Percentiles rank a stretch among this genome's conserved stretches.
phyloP scores from a whole-genome alignment of 306 rosid genomes.

The Albizia julibrissin region DNA sequence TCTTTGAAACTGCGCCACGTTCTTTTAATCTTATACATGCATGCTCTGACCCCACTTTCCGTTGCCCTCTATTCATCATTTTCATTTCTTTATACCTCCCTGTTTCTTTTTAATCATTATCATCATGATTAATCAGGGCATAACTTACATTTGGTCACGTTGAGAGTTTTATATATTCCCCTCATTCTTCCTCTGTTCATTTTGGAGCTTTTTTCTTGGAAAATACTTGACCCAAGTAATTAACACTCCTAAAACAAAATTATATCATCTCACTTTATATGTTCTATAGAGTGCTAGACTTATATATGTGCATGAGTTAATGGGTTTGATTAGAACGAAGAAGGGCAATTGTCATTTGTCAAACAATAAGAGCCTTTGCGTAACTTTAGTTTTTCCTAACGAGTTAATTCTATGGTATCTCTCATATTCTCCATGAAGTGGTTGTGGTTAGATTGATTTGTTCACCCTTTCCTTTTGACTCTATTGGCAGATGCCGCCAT shows the following conservation, averaged over 20 bases:
- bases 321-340: constrained; percentile 16
- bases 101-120: not conserved
- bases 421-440: constrained; percentile 42
- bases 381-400: constrained; percentile 5
- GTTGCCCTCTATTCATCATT: not conserved
- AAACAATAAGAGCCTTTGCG: constrained; percentile 37
- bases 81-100: not conserved
- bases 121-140: not conserved
- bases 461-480: constrained; percentile 66
- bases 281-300: not conserved
- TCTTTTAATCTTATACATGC: constrained; percentile 18
- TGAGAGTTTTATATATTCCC: constrained; percentile 10
- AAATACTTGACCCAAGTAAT: not conserved
- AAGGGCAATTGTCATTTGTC: constrained; percentile 25
- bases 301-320: not conserved
- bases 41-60: not conserved
- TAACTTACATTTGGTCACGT: constrained; percentile 33
- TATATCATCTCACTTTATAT: not conserved
- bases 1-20: constrained; percentile 1
- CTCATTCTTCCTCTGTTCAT: not conserved
- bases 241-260: too few relatives aligned
- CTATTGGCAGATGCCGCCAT: constrained; percentile 5
- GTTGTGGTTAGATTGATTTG: constrained; percentile 67
- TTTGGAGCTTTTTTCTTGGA: not conserved
- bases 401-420: not conserved